These are phyloP conservation scores for Pseudogymnoascus sp. DNA, from an alignment of 2,329 filamentous ascomycete species.

Conservation along the genomic window DNA sequence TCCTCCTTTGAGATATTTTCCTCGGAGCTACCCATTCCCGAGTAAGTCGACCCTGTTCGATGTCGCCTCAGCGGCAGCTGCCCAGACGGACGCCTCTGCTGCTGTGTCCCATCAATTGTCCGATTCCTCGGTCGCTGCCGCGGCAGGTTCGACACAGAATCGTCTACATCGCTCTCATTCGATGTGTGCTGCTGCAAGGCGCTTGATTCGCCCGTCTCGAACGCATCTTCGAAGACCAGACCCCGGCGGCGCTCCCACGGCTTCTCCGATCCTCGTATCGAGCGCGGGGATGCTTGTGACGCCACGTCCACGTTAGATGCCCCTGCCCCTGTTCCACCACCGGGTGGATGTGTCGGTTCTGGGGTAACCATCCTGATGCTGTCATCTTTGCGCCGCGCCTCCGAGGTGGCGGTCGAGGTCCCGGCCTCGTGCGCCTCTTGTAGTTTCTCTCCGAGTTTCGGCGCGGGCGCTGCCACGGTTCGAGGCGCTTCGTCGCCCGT, in stretches of 20 bases:
- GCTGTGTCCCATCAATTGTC: constrained; percentile 50
- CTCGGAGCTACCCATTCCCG: not conserved
- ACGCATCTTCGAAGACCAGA: constrained; percentile 54
- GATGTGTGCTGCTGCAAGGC: not conserved
- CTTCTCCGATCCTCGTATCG: constrained; percentile 38
- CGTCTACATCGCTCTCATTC: not conserved
- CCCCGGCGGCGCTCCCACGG: constrained; percentile 43
- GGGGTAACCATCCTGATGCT: constrained; percentile 18
- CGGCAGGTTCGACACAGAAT: not conserved
- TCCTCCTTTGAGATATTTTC: not conserved
- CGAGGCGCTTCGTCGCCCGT: constrained; percentile 24
- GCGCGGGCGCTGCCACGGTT: not conserved
- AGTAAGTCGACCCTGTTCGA: not conserved
- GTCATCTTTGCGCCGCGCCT: constrained; percentile 58
- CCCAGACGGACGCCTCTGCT: constrained; percentile 27
- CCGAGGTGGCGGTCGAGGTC: constrained; percentile 45
- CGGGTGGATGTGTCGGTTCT: not conserved
- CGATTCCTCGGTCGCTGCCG: constrained; percentile 24
- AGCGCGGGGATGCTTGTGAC: constrained; percentile 42
- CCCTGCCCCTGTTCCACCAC: constrained; percentile 1
- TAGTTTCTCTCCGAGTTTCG: not conserved
- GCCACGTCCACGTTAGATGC: constrained; percentile 22
- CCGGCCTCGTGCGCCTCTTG: constrained; percentile 12
- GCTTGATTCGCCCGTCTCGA: constrained; percentile 34
- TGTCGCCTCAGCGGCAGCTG: not conserved